Conservation (phyloP, 202 grass and related monocot genomes). For the Zoysia matrella region DNA sequence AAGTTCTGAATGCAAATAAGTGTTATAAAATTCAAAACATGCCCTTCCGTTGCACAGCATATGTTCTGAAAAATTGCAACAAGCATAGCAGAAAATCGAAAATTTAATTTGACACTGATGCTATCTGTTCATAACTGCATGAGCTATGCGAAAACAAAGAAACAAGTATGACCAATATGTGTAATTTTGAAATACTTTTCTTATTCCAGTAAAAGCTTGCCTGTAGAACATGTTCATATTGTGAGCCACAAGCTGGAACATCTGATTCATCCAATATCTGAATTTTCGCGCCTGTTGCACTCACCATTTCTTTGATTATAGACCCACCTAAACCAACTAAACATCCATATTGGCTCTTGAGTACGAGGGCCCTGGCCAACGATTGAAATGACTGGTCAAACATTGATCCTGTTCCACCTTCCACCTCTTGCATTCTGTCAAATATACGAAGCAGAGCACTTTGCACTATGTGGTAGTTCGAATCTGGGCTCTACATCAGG, state of each 20-base stretch:
- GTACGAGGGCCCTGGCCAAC: constrained; percentile 37
- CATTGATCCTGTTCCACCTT: constrained; percentile 2
- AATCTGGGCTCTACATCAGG: constrained; percentile 35
- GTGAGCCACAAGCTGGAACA: constrained; percentile 52
- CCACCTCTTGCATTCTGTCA: constrained; percentile 49
- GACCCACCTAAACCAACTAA: constrained; percentile 46
- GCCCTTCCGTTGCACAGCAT: not conserved
- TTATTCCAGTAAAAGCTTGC: constrained; percentile 36
- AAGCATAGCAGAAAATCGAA: not conserved
- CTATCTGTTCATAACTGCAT: constrained; percentile 1
- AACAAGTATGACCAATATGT: constrained; percentile 7
- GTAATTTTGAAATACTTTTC: constrained; percentile 28
- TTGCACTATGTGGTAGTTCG: constrained; percentile 33
- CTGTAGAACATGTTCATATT: constrained; percentile 51
- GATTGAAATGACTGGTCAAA: constrained; percentile 27
- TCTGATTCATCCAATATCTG: constrained; percentile 44
- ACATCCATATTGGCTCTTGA: constrained; percentile 26
- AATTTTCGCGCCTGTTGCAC: constrained; percentile 41
- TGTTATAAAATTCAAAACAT: constrained; percentile 13
- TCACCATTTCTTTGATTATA: constrained; percentile 47
- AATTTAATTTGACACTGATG: constrained; percentile 8
- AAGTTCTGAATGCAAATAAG: constrained; percentile 5
- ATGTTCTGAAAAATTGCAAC: constrained; percentile 1
- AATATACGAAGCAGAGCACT: constrained; percentile 49
- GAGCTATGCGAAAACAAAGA: constrained; percentile 8